Evolutionary conservation across 352 stramenopile species (phyloP), one percentile per base, ranked within the genome.

Genomic region (Phytophthora constricta): DNA sequence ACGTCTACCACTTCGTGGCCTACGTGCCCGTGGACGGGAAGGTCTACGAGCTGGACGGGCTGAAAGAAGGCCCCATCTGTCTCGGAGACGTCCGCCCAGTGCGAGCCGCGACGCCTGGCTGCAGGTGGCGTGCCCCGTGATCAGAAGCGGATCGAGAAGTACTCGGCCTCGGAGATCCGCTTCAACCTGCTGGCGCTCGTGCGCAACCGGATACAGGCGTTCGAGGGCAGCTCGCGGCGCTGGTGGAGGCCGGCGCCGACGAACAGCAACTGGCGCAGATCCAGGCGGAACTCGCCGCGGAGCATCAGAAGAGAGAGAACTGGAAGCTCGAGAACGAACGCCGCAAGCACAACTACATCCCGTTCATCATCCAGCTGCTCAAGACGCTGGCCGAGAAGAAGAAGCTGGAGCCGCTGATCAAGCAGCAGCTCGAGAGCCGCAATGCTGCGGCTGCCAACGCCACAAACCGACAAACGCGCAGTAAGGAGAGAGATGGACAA

Each of bases 1-100:
- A 98, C 49, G 96, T 98, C 19, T 99, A 98, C 76, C 97, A 99
- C 74, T 99, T 99, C 80, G 87, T 99, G n/a, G 95, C 97, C 16
- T 99, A 98, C 70, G 84, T 98, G 33, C 93, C 92, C 0, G 76
- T 91, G 25, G 81, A 94, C 70, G 90, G 87, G 27, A 89, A 81
- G 33, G 90, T 99, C 0, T 99, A 98, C 76, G 97, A 99, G 83
- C 85, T 99, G 19, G 97, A 99, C 76, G 97, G 97, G 11, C 78
- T 99, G 0, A 81, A 90, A 58, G 70, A 83, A 46, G 96, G 93
- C 3, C 97, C 97, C 0, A 90, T 99, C 23, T 77, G 80, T 54
- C 79, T 99, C 95, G 94, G 5, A 74, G 87, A 11, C 62, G 85
- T 1, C 71, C 72, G 0, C 50, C 67, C 9, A 42, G 5, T 5